These are phyloP conservation scores for Besnoitia besnoiti DNA, from an alignment of 169 alveolate species.

Conservation along the genomic window DNA sequence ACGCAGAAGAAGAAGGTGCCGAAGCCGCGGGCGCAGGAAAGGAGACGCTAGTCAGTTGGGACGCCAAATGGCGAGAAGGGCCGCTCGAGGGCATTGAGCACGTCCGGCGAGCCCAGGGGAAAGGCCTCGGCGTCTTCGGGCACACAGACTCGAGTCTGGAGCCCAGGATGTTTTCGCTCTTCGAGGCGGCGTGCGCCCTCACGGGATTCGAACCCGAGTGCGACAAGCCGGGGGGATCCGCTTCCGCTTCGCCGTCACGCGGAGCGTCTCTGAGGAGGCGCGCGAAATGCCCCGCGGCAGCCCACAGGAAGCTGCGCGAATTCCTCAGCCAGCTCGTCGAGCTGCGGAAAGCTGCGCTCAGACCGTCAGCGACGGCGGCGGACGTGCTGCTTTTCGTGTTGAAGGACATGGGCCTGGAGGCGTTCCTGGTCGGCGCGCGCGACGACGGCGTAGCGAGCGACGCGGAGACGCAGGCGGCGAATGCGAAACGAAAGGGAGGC, in stretches of 20 bases:
- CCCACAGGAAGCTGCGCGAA: background rate
- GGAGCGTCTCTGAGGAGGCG: background rate
- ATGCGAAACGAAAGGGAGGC: background rate
- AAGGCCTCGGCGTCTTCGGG: no score
- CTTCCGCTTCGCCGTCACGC: background rate
- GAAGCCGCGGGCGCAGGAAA: background rate
- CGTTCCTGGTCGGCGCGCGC: background rate
- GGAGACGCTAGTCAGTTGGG: background rate
- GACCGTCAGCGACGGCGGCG: background rate
- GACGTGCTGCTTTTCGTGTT: background rate
- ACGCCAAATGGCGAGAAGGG: background rate
- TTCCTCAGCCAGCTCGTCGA: background rate
- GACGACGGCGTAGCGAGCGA: no score
- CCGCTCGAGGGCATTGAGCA: background rate
- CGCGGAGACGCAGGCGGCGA: background rate
- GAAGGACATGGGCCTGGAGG: background rate
- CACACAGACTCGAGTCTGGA: no score
- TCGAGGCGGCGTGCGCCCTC: background rate
- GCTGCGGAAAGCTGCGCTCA: background rate
- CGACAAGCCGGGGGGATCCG: background rate
- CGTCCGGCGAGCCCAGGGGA: background rate
- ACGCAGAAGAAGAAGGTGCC: slow-evolving; percentile 18
- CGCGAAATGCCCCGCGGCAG: background rate
- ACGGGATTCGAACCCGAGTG: background rate
- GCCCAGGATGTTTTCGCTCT: background rate